Base-by-base conservation (phyloP, 2,329 filamentous ascomycete species). In the Aspergillus spinulosporus region DNA sequence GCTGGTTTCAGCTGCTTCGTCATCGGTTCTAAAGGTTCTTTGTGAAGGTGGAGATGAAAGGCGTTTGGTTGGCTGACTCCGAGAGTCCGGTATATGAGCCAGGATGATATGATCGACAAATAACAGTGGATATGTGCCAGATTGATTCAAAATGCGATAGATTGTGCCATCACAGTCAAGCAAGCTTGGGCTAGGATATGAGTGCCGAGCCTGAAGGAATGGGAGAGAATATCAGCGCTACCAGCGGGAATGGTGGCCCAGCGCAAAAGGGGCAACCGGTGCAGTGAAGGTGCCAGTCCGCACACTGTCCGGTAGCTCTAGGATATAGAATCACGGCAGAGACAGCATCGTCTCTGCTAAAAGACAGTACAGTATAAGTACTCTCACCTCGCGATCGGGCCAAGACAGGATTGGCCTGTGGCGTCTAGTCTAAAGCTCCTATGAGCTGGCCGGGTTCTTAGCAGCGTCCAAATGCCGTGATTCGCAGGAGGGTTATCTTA, bases 401-500 rank as follows among this genome's bases (percentile, higher is more conserved):
- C 59, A 59, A 63, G 51, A 55, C 59, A 52, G 54, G 61, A 45
- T 55, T 56, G 54, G 48, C 47, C 36, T 47, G 56, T 49, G 54
- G 53, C 49, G 45, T 46, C 28, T 40, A 56, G 49, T 37, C 53
- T 56, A 50, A 54, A 57, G 50, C 50, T 54, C 32, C 40, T 42
- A 34, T 45, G 32, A 37, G 40, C 15, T 52, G 49, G 42, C 31
- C 11, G 50, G 47, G 36, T 56, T 45, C 42, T 50, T 49, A 49
- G 46, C 34, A 44, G 56, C 21, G 39, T 48, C 15, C 21, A 54
- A 50, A 8, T 39, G 47, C 44, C 45, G 49, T 57, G 57, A 53
- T 57, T 57, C 43, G 43, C 8, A 31, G 26, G 28, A 31, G 29
- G 12, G 28, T n/a, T 29, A 37, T 8, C 26, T 39, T 44, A 7